These are phyloP conservation scores for Candida sonorensis DNA, from an alignment of 805 yeast species.

Conservation along the genomic window DNA sequence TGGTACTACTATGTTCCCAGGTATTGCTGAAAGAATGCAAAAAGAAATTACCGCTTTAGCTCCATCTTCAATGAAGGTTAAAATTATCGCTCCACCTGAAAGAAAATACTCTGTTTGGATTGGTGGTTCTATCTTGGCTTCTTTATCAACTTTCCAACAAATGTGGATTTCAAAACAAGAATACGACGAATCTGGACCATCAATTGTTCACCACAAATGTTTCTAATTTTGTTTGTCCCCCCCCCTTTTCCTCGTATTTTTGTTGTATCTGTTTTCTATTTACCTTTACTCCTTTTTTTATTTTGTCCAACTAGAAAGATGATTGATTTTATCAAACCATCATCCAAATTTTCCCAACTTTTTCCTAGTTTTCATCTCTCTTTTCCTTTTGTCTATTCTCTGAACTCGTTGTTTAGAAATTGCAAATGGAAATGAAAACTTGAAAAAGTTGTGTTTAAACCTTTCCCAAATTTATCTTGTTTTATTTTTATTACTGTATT, in stretches of 20 bases:
- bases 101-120: conserved; percentile 99
- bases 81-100: conserved; percentile 99
- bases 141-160: conserved; percentile 99
- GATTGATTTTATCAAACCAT: too few species aligned
- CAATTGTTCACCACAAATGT: conserved; percentile 96
- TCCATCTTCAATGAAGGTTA: conserved; percentile 99
- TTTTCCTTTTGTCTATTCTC: too few species aligned
- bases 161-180: conserved; percentile 99
- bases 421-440: too few species aligned
- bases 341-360: too few species aligned
- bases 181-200: conserved; percentile 99
- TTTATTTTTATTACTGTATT: too few species aligned
- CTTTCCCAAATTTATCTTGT: too few species aligned
- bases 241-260: too few species aligned
- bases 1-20: conserved; percentile 99
- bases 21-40: conserved; percentile 99
- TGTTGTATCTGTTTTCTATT: background rate
- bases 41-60: conserved; percentile 99
- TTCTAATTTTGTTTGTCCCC: conserved; percentile 66
- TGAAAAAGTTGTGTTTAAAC: too few species aligned
- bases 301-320: too few species aligned
- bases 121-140: conserved; percentile 99
- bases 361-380: too few species aligned
- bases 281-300: background rate
- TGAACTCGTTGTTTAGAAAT: too few species aligned